Evolutionary conservation across 2,329 filamentous ascomycete genomes (phyloP).

Genomic region (Ophiocordyceps sinensis): DNA sequence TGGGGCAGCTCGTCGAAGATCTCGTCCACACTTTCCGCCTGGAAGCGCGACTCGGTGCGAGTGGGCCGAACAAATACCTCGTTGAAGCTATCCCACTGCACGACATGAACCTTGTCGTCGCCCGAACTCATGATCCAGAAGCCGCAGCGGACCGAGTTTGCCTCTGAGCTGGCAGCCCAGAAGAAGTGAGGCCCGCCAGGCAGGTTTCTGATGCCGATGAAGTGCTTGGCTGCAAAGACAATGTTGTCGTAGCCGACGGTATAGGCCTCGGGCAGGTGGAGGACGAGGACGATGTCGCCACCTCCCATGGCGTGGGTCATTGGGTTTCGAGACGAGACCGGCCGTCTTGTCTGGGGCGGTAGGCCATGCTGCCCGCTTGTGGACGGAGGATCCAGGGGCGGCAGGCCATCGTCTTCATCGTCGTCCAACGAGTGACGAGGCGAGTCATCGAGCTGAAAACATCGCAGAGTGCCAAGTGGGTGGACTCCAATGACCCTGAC

Average conservation of each 20-base stretch:
- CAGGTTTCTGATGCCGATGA: constrained; percentile 39
- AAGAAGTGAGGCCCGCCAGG: constrained; percentile 43
- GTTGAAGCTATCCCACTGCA: constrained; percentile 41
- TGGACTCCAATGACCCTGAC: constrained; percentile 22
- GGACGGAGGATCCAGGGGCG: constrained; percentile 13
- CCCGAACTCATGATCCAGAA: constrained; percentile 38
- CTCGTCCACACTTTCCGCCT: constrained; percentile 23
- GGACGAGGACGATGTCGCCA: constrained; percentile 37
- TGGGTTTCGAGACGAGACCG: constrained; percentile 3
- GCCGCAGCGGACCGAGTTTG: constrained; percentile 35
- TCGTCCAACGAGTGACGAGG: constrained; percentile 1
- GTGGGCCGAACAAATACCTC: constrained; percentile 37
- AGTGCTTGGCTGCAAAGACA: constrained; percentile 30
- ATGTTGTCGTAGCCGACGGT: constrained; percentile 39
- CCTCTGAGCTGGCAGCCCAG: constrained; percentile 37
- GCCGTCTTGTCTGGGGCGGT: neutral
- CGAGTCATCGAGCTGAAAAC: constrained; percentile 16
- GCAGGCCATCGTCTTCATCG: constrained; percentile 12
- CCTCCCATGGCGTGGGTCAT: constrained; percentile 17
- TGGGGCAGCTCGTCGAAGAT: constrained; percentile 28
- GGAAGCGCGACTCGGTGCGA: constrained; percentile 28
- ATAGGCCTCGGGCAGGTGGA: constrained; percentile 34
- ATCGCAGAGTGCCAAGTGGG: constrained; percentile 27
- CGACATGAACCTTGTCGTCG: constrained; percentile 24
- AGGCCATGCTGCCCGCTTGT: neutral